Base-by-base conservation (phyloP, 805 yeast species). In the Diddensiella santjacobensis region DNA sequence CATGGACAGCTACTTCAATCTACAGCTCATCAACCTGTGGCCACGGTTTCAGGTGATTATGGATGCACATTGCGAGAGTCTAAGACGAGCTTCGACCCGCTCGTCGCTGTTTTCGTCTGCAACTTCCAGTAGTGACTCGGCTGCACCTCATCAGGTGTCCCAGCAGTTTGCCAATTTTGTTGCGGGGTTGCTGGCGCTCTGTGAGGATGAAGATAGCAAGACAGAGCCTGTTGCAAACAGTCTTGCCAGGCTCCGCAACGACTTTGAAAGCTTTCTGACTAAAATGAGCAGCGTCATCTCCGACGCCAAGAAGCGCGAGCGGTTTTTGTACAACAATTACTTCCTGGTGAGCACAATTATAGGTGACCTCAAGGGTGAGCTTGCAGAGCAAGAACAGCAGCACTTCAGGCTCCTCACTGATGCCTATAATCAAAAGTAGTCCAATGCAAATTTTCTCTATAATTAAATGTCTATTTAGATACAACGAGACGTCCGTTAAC, bases 1-100 rank as follows among this genome's bases (percentile, higher is more conserved):
- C 3, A 68, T 81, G 63, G 87, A 83, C 53, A 85, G 80, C 50
- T 86, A 84, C 62, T 72, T 84, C 54, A 81, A 84, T 56, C 71
- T 78, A 13, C 80, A 84, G 53, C 65, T 82, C 52, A 77, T 87
- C 44, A 64, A 76, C 2, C 68, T 91, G 40, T 93, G 98, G 98
- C 96, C 97, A 0, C 80, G 77, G 50, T 85, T 90, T 59, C 90
- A 89, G 58, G 74, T 72, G 40, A 71, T 87, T 29, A 75, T 90
- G 37, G 96, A 89, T 62, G 68, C 78, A 29, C 87, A 91, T 58
- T 83, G 96, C 57, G 84, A 81, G 18, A 78, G 81, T 43, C 68
- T 88, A 63, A 81, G 84, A 52, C 77, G 72, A 45, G 75, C 75
- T 64, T 42, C 71, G 56, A 50, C 75, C 17, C 69, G 66, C 62